A percentile compares a stretch with the other conserved stretches of the same genome.
Evolutionary conservation across 306 rosid species (phyloP).

Genomic region (Sindora glabra): DNA sequence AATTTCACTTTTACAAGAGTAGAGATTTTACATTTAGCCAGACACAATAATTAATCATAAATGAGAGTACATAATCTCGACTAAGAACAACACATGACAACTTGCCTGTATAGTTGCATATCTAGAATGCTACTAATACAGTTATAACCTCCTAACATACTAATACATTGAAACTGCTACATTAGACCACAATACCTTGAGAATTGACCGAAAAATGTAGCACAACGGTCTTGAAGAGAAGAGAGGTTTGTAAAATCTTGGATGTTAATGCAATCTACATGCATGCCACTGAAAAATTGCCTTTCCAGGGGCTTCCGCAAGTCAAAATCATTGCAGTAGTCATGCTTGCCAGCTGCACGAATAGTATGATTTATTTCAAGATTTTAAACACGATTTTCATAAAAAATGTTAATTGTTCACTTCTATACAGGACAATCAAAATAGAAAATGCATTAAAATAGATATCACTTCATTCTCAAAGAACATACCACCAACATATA

Average conservation of each 20-base stretch:
- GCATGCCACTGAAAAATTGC: slow-evolving; percentile 45
- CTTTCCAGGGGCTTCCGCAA: slow-evolving; percentile 75
- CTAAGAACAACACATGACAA: background rate
- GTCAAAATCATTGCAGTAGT: slow-evolving; percentile 78
- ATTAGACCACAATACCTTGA: slow-evolving; percentile 41
- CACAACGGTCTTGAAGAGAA: slow-evolving; percentile 49
- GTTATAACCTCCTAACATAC: background rate
- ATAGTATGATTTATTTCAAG: background rate
- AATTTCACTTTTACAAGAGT: too few species aligned
- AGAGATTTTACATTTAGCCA: too few species aligned
- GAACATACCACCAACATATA: background rate
- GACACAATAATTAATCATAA: too few species aligned
- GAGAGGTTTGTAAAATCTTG: slow-evolving; percentile 54
- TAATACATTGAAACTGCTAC: background rate
- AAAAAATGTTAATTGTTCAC: background rate
- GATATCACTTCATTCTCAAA: background rate
- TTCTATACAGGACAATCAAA: background rate
- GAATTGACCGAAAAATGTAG: slow-evolving; percentile 58
- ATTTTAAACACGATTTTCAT: background rate
- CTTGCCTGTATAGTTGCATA: background rate
- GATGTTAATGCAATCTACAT: slow-evolving; percentile 61
- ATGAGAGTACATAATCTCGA: background rate
- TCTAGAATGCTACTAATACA: too few species aligned
- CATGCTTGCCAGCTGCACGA: slow-evolving; percentile 47
- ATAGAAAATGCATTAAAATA: background rate